These are phyloP conservation scores for Xylaria sp. DNA, from an alignment of 2,329 filamentous ascomycete species.

Conservation along the genomic window DNA sequence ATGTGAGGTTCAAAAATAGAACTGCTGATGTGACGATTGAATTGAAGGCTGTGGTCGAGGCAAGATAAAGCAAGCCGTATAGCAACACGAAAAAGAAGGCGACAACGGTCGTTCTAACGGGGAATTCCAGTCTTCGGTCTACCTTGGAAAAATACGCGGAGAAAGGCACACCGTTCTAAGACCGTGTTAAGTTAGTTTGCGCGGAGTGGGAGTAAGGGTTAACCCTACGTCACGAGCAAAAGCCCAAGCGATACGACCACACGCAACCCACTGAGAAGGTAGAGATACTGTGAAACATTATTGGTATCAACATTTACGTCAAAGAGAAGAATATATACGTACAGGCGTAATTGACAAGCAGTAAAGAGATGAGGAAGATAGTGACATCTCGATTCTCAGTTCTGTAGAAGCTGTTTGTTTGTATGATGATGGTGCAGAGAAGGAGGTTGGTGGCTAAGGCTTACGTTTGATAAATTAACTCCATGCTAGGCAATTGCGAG, in stretches of 20 bases:
- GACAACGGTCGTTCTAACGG: neutral
- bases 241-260: conserved; percentile 15
- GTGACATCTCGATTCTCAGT: conserved; percentile 2
- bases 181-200: neutral
- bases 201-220: neutral
- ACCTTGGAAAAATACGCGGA: neutral
- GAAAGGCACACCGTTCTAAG: conserved; percentile 5
- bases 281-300: neutral
- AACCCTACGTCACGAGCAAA: conserved; percentile 9
- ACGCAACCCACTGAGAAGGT: neutral
- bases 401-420: neutral
- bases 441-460: neutral
- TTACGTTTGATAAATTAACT: conserved; percentile 10
- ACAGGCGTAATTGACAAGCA: neutral
- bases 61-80: conserved; percentile 15
- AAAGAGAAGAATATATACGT: neutral
- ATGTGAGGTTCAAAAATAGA: conserved; percentile 8
- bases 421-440: neutral
- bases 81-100: neutral
- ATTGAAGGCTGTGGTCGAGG: conserved; percentile 7
- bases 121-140: neutral
- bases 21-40: conserved; percentile 6
- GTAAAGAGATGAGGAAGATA: neutral
- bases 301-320: neutral
- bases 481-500: conserved; percentile 2